Conservation (phyloP, 2,329 filamentous ascomycete species). For the Didymellaceae sp. region DNA sequence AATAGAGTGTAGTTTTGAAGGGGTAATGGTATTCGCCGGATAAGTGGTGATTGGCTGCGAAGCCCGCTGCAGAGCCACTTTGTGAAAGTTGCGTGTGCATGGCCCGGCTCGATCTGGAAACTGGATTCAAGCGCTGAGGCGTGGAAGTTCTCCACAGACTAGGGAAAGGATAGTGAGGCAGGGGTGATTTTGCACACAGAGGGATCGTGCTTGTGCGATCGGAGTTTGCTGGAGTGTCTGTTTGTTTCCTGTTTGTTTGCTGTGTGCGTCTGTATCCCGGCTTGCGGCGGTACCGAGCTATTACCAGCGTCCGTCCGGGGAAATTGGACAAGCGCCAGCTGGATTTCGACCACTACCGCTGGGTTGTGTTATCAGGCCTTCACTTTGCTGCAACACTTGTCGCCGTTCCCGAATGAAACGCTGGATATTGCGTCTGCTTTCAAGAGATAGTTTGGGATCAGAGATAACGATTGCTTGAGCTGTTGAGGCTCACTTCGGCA, state of each 20-base stretch:
- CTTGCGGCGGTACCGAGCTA: slow-evolving; percentile 11
- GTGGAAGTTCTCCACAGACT: neutral
- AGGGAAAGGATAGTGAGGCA: neutral
- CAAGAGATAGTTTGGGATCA: slow-evolving; percentile 16
- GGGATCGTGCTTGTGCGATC: neutral
- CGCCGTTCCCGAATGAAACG: neutral
- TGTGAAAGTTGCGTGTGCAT: neutral
- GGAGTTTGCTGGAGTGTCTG: neutral
- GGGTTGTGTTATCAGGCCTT: slow-evolving; percentile 8
- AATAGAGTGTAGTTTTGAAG: slow-evolving; percentile 27
- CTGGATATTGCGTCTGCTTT: neutral
- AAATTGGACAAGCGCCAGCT: slow-evolving; percentile 6
- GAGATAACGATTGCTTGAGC: neutral
- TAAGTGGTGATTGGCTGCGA: slow-evolving; percentile 17
- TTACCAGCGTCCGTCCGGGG: neutral
- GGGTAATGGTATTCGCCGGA: slow-evolving; percentile 12
- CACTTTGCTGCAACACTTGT: slow-evolving; percentile 5
- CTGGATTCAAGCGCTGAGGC: neutral
- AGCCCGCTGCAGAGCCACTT: neutral
- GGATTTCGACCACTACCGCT: neutral
- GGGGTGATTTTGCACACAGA: neutral
- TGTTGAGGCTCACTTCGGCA: neutral
- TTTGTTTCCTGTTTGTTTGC: neutral
- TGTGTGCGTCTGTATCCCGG: neutral
- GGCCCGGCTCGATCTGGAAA: neutral